Evolutionary conservation across 352 stramenopile species (phyloP).

Genomic region (Peronospora farinosa): DNA sequence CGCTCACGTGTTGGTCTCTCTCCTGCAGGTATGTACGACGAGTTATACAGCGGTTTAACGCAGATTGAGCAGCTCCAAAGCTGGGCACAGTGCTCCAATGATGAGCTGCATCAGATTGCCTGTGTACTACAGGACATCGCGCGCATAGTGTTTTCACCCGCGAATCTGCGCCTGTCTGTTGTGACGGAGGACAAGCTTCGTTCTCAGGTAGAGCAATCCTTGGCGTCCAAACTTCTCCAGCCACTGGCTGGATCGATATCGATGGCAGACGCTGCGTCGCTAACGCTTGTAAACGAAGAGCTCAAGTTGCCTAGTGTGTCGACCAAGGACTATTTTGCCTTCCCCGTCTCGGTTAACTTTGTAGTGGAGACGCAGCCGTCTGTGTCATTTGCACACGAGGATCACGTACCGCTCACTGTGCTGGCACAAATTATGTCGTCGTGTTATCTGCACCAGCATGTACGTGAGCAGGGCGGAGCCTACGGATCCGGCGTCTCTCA

Average conservation of each 20-base stretch:
- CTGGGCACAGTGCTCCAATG: slow-evolving; percentile 62
- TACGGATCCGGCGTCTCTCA: slow-evolving; percentile 70
- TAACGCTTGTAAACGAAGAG: slow-evolving; percentile 14
- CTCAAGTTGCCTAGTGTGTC: slow-evolving; percentile 24
- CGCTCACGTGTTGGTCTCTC: slow-evolving; percentile 58
- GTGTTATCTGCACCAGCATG: slow-evolving; percentile 75
- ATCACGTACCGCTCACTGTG: slow-evolving; percentile 71
- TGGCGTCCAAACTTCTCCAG: slow-evolving; percentile 42
- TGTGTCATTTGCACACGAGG: slow-evolving; percentile 61
- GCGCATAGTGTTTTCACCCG: slow-evolving; percentile 43
- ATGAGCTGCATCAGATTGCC: slow-evolving; percentile 53
- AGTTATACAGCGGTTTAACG: slow-evolving; percentile 65
- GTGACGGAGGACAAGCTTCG: slow-evolving; percentile 72
- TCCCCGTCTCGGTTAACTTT: slow-evolving; percentile 79
- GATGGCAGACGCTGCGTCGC: slow-evolving; percentile 14
- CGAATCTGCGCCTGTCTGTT: slow-evolving; percentile 56
- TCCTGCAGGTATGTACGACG: slow-evolving; percentile 44
- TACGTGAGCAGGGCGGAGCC: slow-evolving; percentile 71
- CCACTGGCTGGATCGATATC: slow-evolving; percentile 29
- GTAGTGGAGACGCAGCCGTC: slow-evolving; percentile 70
- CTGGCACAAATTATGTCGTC: slow-evolving; percentile 81
- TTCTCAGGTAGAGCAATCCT: slow-evolving; percentile 36
- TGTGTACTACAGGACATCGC: slow-evolving; percentile 54
- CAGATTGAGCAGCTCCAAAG: slow-evolving; percentile 72
- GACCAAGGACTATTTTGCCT: slow-evolving; percentile 60